Evolutionary conservation across 768 basidiomycete genomes (phyloP), one percentile per base, ranked within the genome.

Genomic region (Lactifluus piperatus): DNA sequence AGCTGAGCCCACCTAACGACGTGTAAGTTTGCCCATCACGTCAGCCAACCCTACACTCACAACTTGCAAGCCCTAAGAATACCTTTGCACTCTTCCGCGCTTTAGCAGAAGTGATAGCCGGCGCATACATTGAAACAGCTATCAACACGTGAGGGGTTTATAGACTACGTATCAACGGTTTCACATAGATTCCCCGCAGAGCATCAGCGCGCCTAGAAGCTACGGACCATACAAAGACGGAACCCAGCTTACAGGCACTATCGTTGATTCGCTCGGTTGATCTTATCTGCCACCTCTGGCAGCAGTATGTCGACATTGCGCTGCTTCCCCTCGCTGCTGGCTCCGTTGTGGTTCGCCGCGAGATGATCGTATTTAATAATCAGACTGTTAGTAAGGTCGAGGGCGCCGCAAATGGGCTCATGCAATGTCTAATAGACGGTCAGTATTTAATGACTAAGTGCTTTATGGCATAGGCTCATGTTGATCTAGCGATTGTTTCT

Each of bases 201-300:
- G 83, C 86, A 3, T 75, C 86, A 51, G 75, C 82, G 16, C 82
- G 84, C 34, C 71, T 94, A 2, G 90, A 95, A 46, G 74, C 78
- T 8, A 78, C 78, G 8, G 94, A 97, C 37, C 62, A 65, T 68
- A 69, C 79, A 18, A 94, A 88, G 70, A 64, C 76, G 16, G 94
- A 98, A 70, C 94, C 95, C 5, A 87, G 79, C 64, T 73, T 97
- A 24, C 80, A 85, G 51, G 73, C 81, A 4, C 70, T 98, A 6
- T 66, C 74, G 0, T 79, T 88, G 22, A 74, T 98, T 65, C 79
- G 78, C 57, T 75, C 79, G 3, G 82, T 88, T 34, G 94, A 95
- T 72, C 81, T 95, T 46, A 86, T 95, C 57, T 92, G 89, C 68
- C 91, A 97, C 68, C 80, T 99, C 11, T 98, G 94, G 95, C 97